A percentile compares a stretch with the other conserved stretches of the same genome.
phyloP scores from a whole-genome alignment of 2,329 filamentous ascomycete species.

The Camptophora hylomeconis region DNA sequence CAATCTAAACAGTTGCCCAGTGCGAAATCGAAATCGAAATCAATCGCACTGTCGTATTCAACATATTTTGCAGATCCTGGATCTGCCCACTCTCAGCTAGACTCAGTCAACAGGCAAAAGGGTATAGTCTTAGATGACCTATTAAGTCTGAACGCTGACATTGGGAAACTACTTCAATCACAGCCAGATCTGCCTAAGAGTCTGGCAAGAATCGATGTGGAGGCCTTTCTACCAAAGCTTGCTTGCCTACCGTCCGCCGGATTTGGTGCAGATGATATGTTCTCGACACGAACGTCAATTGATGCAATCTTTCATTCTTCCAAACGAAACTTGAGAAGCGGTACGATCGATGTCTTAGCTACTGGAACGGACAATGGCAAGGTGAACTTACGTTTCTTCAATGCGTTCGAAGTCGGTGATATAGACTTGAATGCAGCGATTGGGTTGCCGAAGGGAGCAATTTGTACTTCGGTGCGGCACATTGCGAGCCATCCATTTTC shows the following conservation, averaged over 20 bases:
- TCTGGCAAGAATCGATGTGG: conserved; percentile 57
- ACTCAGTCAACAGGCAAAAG: conserved; percentile 18
- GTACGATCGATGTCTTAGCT: conserved; percentile 67
- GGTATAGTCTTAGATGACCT: conserved; percentile 30
- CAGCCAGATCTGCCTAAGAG: conserved; percentile 55
- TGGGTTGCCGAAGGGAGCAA: conserved; percentile 28
- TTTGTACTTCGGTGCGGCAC: conserved; percentile 30
- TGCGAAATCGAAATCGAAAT: conserved; percentile 1
- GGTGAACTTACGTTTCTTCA: conserved; percentile 69
- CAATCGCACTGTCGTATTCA: background rate
- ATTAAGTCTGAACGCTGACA: conserved; percentile 25
- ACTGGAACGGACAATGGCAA: conserved; percentile 58
- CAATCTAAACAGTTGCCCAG: conserved; percentile 16
- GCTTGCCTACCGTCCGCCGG: conserved; percentile 54
- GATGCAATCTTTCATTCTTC: conserved; percentile 56
- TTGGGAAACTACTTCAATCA: conserved; percentile 22
- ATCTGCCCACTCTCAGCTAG: conserved; percentile 2
- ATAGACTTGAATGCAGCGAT: conserved; percentile 39
- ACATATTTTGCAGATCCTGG: conserved; percentile 3
- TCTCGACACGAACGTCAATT: conserved; percentile 55
- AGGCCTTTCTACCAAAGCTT: conserved; percentile 62
- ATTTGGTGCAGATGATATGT: conserved; percentile 45
- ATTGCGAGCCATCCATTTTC: conserved; percentile 62
- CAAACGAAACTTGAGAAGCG: conserved; percentile 27
- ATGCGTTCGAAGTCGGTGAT: conserved; percentile 66